Evolutionary conservation across 192 early-diverging fungal species (phyloP), one percentile per base, ranked within the genome.

Genomic region (Coemansia sp.): DNA sequence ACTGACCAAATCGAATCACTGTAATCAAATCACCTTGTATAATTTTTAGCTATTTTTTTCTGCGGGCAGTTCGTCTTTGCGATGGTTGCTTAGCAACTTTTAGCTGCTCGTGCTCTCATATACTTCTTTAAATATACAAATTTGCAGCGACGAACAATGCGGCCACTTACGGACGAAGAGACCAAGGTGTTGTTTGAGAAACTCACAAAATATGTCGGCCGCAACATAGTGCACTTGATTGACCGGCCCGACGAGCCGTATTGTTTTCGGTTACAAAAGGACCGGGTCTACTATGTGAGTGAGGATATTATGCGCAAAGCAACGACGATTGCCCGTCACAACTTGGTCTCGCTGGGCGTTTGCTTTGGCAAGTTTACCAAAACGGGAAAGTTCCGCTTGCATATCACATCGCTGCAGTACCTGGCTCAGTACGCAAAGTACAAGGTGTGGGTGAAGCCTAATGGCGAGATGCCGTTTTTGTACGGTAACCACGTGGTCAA

Each of bases 311-410:
- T 98, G 94, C 86, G 91, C 52, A 85, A 87, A 69, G 91, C 97
- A 21, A 88, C 85, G 6, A 86, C 85, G 51, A 84, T 98, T 57
- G 89, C 87, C 29, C 88, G 94, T 35, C 90, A 93, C 73, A 87
- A 95, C 66, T 82, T 99, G 56, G 84, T 93, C 49, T 91, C 94
- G 6, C 83, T 98, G 32, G 97, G 97, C 45, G 86, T 92, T n/a
- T 96, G 94, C 82, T 99, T 99, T 85, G 97, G 97, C 61, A 97
- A 98, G 81, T 98, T 98, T 69, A 93, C 96, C 62, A 97, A 99
- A 85, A 91, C 95, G 35, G 89, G 94, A 58, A 96, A 97, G 84
- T 99, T 99, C 82, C 88, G 88, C 57, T 83, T 99, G 70, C 91
- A 94, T 65, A 92, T 99, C 58, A 99, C 97, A 19, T 88, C 89